Conservation (phyloP, 345 rosid genomes). For the Capsella bursapastoris region DNA sequence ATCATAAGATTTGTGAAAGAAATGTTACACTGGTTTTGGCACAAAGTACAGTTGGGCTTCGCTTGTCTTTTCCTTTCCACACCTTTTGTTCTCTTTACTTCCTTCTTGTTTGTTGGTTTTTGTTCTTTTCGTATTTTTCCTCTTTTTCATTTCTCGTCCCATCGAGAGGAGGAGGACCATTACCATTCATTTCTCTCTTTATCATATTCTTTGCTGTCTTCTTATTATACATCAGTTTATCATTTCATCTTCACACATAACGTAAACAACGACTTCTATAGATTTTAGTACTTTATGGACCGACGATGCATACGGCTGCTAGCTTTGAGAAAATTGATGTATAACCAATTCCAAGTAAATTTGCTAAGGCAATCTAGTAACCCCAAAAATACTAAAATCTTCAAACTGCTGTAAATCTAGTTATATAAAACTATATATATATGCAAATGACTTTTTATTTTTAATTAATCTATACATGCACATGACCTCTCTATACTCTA, state of each 20-base stretch:
- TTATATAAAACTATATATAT: no score
- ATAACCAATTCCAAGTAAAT: neutral
- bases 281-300: neutral
- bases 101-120: conserved; percentile 44
- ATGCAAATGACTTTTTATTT: neutral
- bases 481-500: conserved; percentile 27
- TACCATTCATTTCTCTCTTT: conserved; percentile 21
- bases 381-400: no score
- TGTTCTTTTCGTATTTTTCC: conserved; percentile 25
- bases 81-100: conserved; percentile 35
- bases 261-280: no score
- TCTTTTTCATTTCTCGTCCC: neutral
- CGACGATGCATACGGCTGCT: neutral
- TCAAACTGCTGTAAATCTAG: no score
- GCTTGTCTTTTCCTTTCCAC: conserved; percentile 38
- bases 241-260: neutral
- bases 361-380: neutral
- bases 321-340: neutral
- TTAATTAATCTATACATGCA: neutral
- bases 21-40: conserved; percentile 40
- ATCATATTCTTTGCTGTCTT: neutral
- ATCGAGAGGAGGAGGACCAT: neutral
- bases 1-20: conserved; percentile 44
- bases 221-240: neutral
- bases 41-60: conserved; percentile 36